A percentile compares a stretch with the other conserved stretches of the same genome.
phyloP scores from a whole-genome alignment of 768 basidiomycete species.

The Naganishia antarctica region DNA sequence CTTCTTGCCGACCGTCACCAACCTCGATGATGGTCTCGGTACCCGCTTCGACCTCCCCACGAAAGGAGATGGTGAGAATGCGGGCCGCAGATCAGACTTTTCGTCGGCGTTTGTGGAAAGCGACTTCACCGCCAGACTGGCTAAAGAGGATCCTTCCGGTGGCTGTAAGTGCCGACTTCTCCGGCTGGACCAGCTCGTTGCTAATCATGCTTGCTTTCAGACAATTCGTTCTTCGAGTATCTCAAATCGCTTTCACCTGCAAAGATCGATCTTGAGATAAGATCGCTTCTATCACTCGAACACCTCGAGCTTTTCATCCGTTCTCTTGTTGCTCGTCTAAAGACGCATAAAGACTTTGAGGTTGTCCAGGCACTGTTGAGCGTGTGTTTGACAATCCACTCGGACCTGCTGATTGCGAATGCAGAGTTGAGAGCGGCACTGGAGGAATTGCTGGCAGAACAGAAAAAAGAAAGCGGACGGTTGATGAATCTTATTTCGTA shows the following conservation, averaged over 20 bases:
- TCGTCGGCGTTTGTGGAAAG: constrained; percentile 48
- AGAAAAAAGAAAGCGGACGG: constrained; percentile 70
- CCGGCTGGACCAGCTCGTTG: too few relatives aligned
- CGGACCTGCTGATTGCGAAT: constrained; percentile 68
- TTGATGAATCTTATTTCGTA: constrained; percentile 53
- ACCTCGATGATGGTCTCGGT: constrained; percentile 69
- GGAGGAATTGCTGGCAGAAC: constrained; percentile 60
- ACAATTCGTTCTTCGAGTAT: constrained; percentile 76
- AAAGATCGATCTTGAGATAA: constrained; percentile 82
- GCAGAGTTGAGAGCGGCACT: constrained; percentile 61
- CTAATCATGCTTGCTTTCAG: constrained; percentile 49
- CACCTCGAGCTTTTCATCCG: constrained; percentile 65
- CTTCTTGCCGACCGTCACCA: constrained; percentile 71
- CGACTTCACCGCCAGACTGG: constrained; percentile 65
- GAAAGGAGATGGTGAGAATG: constrained; percentile 31
- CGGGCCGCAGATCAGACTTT: constrained; percentile 48
- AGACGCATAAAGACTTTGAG: constrained; percentile 84
- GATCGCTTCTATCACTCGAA: constrained; percentile 64
- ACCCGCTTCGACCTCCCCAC: constrained; percentile 63
- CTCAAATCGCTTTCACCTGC: constrained; percentile 84
- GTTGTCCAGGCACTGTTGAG: constrained; percentile 82
- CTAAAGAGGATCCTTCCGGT: constrained; percentile 56
- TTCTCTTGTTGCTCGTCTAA: constrained; percentile 67
- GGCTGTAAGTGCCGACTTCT: constrained; percentile 60
- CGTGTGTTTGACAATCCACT: constrained; percentile 78